Evolutionary conservation across 306 rosid genomes (phyloP).

Genomic region (Glycyrrhiza uralensis): DNA sequence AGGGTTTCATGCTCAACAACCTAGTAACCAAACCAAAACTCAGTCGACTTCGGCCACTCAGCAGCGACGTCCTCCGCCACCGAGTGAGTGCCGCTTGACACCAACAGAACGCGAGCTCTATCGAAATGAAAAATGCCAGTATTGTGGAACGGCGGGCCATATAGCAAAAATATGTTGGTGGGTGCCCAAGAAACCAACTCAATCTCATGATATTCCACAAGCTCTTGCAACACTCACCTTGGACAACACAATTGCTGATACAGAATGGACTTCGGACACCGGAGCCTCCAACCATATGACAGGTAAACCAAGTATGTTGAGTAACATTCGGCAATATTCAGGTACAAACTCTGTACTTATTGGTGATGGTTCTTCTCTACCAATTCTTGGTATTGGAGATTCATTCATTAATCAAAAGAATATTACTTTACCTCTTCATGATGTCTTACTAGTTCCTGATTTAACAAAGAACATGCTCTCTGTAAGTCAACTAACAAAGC

Average conservation of each 20-base stretch:
- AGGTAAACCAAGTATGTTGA: not conserved
- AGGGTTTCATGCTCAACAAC: no score
- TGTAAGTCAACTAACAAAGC: not conserved
- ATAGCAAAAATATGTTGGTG: not conserved
- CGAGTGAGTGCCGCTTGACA: not conserved
- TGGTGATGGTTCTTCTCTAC: conserved; percentile 3
- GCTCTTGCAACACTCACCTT: not conserved
- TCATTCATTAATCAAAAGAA: not conserved
- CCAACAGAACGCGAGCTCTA: not conserved
- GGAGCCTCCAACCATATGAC: not conserved
- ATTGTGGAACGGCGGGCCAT: not conserved
- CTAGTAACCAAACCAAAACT: not conserved
- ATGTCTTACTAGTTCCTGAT: not conserved
- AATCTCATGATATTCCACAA: not conserved
- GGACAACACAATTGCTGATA: not conserved
- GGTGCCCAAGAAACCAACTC: not conserved
- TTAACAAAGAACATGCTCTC: not conserved
- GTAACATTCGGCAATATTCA: not conserved
- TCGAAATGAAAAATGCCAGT: not conserved
- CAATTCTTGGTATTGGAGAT: not conserved
- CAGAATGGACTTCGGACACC: not conserved
- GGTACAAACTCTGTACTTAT: not conserved
- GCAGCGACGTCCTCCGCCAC: not conserved
- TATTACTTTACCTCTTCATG: not conserved
- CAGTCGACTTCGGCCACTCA: not conserved